Percentiles rank a stretch among this genome's conserved stretches.
Evolutionary conservation across 768 basidiomycete species (phyloP).

Genomic region (Mycena maculata): DNA sequence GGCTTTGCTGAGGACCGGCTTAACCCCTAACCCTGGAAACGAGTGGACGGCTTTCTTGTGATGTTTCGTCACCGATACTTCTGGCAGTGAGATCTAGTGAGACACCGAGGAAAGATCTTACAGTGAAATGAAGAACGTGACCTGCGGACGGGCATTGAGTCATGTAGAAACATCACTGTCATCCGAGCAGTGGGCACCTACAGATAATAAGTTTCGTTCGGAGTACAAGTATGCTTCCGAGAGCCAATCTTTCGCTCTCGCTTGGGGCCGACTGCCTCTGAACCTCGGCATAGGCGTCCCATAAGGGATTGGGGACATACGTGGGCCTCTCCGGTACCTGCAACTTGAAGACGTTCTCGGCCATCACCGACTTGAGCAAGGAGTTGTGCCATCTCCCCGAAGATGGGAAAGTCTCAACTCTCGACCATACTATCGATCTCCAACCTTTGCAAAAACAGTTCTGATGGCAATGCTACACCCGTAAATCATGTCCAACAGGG

Average conservation of each 20-base stretch:
- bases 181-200: conserved; percentile 8
- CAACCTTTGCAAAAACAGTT: too few species aligned
- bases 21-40: background rate
- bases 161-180: background rate
- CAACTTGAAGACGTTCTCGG: background rate
- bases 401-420: conserved; percentile 24
- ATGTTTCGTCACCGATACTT: conserved; percentile 3
- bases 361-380: conserved; percentile 21
- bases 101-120: conserved; percentile 14
- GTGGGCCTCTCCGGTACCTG: conserved; percentile 21
- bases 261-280: background rate
- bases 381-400: background rate
- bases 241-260: conserved; percentile 28
- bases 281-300: conserved; percentile 18
- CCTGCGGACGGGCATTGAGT: background rate
- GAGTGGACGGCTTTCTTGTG: conserved; percentile 3
- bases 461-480: too few species aligned
- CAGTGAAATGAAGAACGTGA: conserved; percentile 3
- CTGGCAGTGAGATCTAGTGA: too few species aligned
- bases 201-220: conserved; percentile 35
- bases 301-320: conserved; percentile 28
- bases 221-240: conserved; percentile 21
- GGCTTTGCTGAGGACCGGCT: background rate
- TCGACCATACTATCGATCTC: conserved; percentile 23
- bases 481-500: too few species aligned